Conservation (phyloP, 768 basidiomycete species). For the Suillus subluteus region DNA sequence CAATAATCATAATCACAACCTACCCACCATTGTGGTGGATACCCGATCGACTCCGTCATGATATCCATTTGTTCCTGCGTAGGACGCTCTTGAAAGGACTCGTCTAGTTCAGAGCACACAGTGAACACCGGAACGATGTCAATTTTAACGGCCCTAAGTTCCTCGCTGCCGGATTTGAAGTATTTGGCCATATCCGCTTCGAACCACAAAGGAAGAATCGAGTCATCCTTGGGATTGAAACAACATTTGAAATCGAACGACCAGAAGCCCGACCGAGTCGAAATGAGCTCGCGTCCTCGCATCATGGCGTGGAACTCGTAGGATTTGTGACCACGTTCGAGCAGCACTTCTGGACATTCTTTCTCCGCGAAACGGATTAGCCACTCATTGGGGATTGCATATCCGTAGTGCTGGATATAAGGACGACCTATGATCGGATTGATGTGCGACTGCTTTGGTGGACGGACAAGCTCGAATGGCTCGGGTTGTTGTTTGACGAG, state of each 20-base stretch:
- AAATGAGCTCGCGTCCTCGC: background rate
- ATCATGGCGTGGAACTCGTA: background rate
- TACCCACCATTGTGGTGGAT: background rate
- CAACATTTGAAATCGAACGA: background rate
- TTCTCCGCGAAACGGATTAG: background rate
- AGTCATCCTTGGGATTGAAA: background rate
- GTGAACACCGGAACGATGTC: background rate
- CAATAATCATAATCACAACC: no score
- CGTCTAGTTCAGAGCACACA: background rate
- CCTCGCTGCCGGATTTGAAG: background rate
- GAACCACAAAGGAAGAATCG: background rate
- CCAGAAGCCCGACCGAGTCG: background rate
- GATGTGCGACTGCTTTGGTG: background rate
- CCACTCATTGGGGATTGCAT: background rate
- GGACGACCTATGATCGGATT: background rate
- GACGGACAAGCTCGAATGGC: background rate
- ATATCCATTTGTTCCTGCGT: background rate
- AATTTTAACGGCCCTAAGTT: background rate
- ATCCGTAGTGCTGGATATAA: background rate
- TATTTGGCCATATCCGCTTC: background rate
- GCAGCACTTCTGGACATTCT: background rate
- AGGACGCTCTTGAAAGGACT: background rate
- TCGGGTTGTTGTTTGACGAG: background rate
- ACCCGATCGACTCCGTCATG: background rate
- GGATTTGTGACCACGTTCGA: background rate